Base-by-base conservation (phyloP, 148 eudicot species). In the Vaccinium vitisidaea region DNA sequence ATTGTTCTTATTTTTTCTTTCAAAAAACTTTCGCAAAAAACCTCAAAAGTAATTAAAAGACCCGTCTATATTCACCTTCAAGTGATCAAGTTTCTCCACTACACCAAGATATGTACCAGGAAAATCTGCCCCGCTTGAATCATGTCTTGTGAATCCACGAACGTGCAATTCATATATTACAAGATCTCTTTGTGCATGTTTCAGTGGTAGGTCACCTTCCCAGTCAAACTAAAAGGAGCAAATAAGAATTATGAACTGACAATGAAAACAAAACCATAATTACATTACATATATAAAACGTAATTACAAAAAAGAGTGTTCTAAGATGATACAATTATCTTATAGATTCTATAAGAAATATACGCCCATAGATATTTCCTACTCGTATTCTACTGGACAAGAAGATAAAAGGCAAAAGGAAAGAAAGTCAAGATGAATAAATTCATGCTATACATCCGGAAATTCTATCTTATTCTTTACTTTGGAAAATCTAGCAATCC, bases 141-240 rank as follows among this genome's bases (percentile, higher is more conserved):
- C 94, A 79, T 97, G 95, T 86, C 80, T 95, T 59, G 99, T 97
- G 89, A 92, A 97, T 69, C 98, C 99, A 86, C 99, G 99, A 82
- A 97, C 94, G 89, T 97, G 98, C 98, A 95, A 91, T 92, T 97
- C 99, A 88, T 97, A 95, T 67, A 97, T 91, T 52, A 97, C 89
- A 80, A 93, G 95, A 88, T 97, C 95, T 77, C 90, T 90, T 86
- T 95, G 98, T 48, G 93, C 93, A 84, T 78, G 85, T 83, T 91
- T 87, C 86, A 95, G 88, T 30, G 98, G 98, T 85, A 97, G 84
- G 89, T 97, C 99, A 76, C 99, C 98, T 92, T 95, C 95, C 99
- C 99, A 97, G 85, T 97, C 98, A 90, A 95, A 95, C 98, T 97
- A 88, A 80, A 88, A 78, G 8, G 32, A 85, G 18, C 39, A 87